Conservation (phyloP, 257 asterid genomes). For the Penstemon newberryi region DNA sequence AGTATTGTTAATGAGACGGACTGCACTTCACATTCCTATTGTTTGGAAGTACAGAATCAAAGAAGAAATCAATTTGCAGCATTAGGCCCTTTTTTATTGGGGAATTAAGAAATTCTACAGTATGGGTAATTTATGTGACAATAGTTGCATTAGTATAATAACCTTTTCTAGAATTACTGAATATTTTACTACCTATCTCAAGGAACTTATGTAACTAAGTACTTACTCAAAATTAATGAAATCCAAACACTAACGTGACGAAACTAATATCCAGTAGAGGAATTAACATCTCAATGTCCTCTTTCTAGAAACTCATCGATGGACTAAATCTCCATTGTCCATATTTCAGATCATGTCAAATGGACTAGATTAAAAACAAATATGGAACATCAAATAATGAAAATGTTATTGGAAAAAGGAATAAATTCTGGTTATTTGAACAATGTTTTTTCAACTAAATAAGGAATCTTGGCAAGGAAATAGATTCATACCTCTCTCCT, state of each 20-base stretch:
- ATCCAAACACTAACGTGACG: conserved; percentile 7
- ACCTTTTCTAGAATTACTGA: not conserved
- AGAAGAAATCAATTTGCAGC: not conserved
- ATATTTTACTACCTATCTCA: not conserved
- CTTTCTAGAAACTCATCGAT: conserved; percentile 12
- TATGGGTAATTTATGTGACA: no score
- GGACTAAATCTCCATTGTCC: conserved; percentile 17
- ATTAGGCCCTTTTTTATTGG: not conserved
- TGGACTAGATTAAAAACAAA: conserved; percentile 20
- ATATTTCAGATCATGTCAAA: conserved; percentile 7
- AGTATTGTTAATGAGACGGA: not conserved
- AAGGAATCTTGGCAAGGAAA: conserved; percentile 25
- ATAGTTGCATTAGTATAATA: no score
- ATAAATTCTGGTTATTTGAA: not conserved
- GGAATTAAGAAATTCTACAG: no score
- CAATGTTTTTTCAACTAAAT: conserved; percentile 20
- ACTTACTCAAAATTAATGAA: conserved; percentile 2
- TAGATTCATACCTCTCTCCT: conserved; percentile 71
- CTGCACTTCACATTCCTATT: conserved; percentile 18
- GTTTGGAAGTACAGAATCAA: not conserved
- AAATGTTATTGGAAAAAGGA: not conserved
- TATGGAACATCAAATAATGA: not conserved
- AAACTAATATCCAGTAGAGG: conserved; percentile 4
- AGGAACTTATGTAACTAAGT: not conserved
- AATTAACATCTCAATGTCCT: conserved; percentile 13